Base-by-base conservation (phyloP, 176 grass and related monocot species). In the Musa schizocarpa region DNA sequence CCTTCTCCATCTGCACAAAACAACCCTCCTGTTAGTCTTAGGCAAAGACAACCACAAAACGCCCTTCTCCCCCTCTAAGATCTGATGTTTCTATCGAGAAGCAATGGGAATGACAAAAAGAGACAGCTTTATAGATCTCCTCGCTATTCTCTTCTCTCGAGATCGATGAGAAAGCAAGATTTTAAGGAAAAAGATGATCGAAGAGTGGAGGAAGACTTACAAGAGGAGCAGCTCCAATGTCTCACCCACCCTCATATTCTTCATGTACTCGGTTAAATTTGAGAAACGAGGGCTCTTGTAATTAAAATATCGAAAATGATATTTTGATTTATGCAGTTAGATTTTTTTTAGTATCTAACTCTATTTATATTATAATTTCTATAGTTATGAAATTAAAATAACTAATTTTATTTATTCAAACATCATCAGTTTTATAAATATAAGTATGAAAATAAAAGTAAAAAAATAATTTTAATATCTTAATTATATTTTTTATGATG, bases 1-100 rank as follows among this genome's bases (percentile, higher is more conserved):
- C 61, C 61, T 65, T 77, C 75, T 65, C 75, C 61, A 77, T 77
- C 59, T 53, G 73, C 34, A 75, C 51, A 73, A 54, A 68, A 16
- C 11, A 68, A 61, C 57, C 2, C 17, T 61, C 57, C 19, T 43
- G 34, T 34, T 16, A 21, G 43, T 48, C 9, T 17, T 29, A 11
- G 3, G 26, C 27, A 17, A 13, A 64, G 21, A 23, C 21, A 64
- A 64, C 62, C 21, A 2, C 17, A 63, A 63, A 63, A 2, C 9
- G 19, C n/a, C 21, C n/a, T 68, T 34, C 27, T 43, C 11, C 27
- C 12, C 11, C 65, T 7, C 68, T 7, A 20, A 70, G 68, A 70
- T 51, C 48, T n/a, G 17, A 70, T 50, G 12, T 50, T 50, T 50
- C 67, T n/a, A 66, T 27, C 23, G 2, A 50, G 34, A 13, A 25